Evolutionary conservation across 768 basidiomycete genomes (phyloP).

Genomic region (Rhodocollybia butyracea): DNA sequence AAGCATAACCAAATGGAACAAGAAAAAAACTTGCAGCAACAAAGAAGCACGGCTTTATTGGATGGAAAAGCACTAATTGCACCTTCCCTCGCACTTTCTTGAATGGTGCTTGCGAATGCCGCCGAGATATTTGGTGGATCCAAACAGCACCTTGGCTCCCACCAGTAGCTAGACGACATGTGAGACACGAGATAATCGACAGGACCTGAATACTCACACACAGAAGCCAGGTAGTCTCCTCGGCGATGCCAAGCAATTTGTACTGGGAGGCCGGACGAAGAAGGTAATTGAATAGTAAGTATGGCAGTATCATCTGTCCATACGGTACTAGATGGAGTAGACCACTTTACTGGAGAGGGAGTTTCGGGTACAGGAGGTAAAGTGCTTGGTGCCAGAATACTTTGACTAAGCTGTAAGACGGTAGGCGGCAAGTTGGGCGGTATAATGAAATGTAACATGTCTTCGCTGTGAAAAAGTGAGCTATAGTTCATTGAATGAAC

Average conservation of each 20-base stretch:
- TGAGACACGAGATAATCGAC: constrained; percentile 11
- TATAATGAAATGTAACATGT: constrained; percentile 72
- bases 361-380: constrained; percentile 54
- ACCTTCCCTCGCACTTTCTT: constrained; percentile 90
- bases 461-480: constrained; percentile 55
- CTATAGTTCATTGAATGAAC: constrained; percentile 1
- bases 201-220: constrained; percentile 60
- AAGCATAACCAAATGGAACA: not conserved
- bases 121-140: constrained; percentile 92
- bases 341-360: constrained; percentile 73
- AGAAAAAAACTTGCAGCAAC: constrained; percentile 70
- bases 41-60: constrained; percentile 91
- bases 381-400: constrained; percentile 58
- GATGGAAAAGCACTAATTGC: constrained; percentile 93
- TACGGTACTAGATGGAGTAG: constrained; percentile 39
- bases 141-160: constrained; percentile 83
- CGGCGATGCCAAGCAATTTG: constrained; percentile 91
- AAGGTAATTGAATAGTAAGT: constrained; percentile 59
- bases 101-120: constrained; percentile 98
- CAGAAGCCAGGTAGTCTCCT: constrained; percentile 94
- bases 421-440: constrained; percentile 73
- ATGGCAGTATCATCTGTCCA: constrained; percentile 54
- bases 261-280: constrained; percentile 66
- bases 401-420: constrained; percentile 55
- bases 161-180: constrained; percentile 43